phyloP scores from a whole-genome alignment of 176 grass and related monocot species.

The barley (Hordeum vulgare) region DNA sequence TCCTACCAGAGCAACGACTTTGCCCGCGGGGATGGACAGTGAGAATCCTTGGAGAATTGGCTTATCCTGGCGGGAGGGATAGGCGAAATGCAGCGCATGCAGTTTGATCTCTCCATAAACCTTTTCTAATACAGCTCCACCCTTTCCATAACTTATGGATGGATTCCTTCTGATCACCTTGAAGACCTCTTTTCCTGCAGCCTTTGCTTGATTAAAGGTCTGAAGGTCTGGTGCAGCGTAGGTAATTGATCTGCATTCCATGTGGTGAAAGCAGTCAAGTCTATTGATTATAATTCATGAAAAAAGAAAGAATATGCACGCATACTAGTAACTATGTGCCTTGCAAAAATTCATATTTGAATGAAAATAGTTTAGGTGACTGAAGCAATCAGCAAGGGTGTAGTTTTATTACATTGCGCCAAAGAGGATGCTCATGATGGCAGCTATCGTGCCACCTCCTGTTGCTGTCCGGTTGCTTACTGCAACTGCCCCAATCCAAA shows the following conservation, averaged over 20 bases:
- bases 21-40: conserved; percentile 30
- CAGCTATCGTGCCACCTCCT: conserved; percentile 36
- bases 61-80: conserved; percentile 39
- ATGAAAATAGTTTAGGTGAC: not conserved
- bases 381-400: not conserved
- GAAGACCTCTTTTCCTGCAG: conserved; percentile 42
- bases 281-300: not conserved
- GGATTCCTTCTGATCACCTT: conserved; percentile 33
- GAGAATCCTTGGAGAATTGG: conserved; percentile 43
- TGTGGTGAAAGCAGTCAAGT: not conserved
- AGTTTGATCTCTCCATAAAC: conserved; percentile 38
- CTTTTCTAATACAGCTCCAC: conserved; percentile 21
- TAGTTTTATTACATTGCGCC: conserved; percentile 42
- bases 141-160: conserved; percentile 28
- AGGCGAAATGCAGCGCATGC: conserved; percentile 27
- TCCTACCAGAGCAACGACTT: conserved; percentile 37
- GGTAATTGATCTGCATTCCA: conserved; percentile 53
- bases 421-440: conserved; percentile 58
- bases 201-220: conserved; percentile 48
- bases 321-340: not conserved
- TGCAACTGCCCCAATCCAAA: conserved; percentile 44
- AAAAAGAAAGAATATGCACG: not conserved
- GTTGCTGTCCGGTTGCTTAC: conserved; percentile 28
- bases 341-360: not conserved
- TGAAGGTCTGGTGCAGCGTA: conserved; percentile 54